A percentile compares a stretch with the other conserved stretches of the same genome.
Conservation (phyloP, 2,329 filamentous ascomycete genomes). For the Ophiocordyceps camponoti-rufipedis region DNA sequence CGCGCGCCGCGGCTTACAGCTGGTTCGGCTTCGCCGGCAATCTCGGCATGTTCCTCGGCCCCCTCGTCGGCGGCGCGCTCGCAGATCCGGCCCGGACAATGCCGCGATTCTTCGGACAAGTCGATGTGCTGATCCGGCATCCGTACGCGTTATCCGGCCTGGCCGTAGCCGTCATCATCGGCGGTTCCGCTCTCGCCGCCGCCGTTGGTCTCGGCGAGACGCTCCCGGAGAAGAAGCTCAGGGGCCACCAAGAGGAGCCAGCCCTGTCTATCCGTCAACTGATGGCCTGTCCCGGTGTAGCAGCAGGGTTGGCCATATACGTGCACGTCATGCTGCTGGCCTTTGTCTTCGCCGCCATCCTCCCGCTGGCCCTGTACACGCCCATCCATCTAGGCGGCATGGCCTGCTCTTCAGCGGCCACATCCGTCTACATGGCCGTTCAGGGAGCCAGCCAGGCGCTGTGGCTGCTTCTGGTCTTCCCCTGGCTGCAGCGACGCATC, state of each 20-base stretch:
- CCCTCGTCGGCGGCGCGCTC: constrained; percentile 49
- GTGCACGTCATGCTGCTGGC: constrained; percentile 49
- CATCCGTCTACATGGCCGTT: constrained; percentile 46
- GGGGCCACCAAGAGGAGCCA: background rate
- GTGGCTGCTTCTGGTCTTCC: constrained; percentile 57
- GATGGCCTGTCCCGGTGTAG: constrained; percentile 43
- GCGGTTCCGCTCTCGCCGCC: constrained; percentile 31
- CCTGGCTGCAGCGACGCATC: constrained; percentile 42
- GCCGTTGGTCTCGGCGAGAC: constrained; percentile 47
- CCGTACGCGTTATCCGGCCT: constrained; percentile 38
- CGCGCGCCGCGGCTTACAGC: constrained; percentile 56
- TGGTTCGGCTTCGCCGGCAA: constrained; percentile 64
- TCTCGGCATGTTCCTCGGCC: constrained; percentile 55
- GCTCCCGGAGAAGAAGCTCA: constrained; percentile 12
- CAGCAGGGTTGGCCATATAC: constrained; percentile 46
- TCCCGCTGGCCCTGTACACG: constrained; percentile 53
- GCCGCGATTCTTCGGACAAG: constrained; percentile 28
- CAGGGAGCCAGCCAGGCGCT: constrained; percentile 47
- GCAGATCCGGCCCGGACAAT: constrained; percentile 50
- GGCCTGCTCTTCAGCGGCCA: constrained; percentile 41
- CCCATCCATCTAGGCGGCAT: constrained; percentile 43
- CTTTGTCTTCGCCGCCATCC: constrained; percentile 52
- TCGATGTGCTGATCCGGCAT: constrained; percentile 26
- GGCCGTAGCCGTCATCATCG: constrained; percentile 35
- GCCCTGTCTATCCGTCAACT: constrained; percentile 20